Conservation (phyloP, 2,329 filamentous ascomycete species). For the Penicillium polonicum region DNA sequence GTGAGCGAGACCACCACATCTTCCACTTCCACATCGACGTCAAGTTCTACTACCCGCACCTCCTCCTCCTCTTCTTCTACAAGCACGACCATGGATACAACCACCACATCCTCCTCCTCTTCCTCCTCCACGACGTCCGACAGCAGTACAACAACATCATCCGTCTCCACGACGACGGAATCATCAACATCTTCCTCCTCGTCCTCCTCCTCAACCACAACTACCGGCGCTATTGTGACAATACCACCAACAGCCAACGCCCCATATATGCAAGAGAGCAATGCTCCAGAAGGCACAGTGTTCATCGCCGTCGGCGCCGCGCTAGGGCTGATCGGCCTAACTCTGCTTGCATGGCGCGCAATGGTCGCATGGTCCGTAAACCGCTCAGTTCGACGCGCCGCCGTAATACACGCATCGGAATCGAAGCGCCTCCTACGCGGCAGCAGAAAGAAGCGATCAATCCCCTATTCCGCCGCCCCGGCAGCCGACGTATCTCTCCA, state of each 20-base stretch:
- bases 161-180: slow-evolving; percentile 17
- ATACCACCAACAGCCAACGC: slow-evolving; percentile 82
- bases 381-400: slow-evolving; percentile 82
- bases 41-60: slow-evolving; percentile 13
- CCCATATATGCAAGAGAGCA: slow-evolving; percentile 88
- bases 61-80: slow-evolving; percentile 16
- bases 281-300: slow-evolving; percentile 84
- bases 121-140: slow-evolving; percentile 23
- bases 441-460: slow-evolving; percentile 42
- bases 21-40: slow-evolving; percentile 14
- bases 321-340: slow-evolving; percentile 76
- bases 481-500: slow-evolving; percentile 54
- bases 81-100: slow-evolving; percentile 19
- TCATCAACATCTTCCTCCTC: slow-evolving; percentile 47
- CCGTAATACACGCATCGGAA: slow-evolving; percentile 71
- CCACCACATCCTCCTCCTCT: slow-evolving; percentile 24
- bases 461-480: slow-evolving; percentile 19
- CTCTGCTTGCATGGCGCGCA: slow-evolving; percentile 83
- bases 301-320: slow-evolving; percentile 93
- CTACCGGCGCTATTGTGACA: slow-evolving; percentile 63
- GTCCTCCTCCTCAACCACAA: slow-evolving; percentile 53
- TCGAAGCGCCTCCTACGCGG: slow-evolving; percentile 64
- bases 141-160: slow-evolving; percentile 23
- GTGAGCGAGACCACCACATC: slow-evolving; percentile 21
- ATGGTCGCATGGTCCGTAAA: slow-evolving; percentile 89